Conservation (phyloP, 805 yeast species). For the Wickerhamomyces bovis region DNA sequence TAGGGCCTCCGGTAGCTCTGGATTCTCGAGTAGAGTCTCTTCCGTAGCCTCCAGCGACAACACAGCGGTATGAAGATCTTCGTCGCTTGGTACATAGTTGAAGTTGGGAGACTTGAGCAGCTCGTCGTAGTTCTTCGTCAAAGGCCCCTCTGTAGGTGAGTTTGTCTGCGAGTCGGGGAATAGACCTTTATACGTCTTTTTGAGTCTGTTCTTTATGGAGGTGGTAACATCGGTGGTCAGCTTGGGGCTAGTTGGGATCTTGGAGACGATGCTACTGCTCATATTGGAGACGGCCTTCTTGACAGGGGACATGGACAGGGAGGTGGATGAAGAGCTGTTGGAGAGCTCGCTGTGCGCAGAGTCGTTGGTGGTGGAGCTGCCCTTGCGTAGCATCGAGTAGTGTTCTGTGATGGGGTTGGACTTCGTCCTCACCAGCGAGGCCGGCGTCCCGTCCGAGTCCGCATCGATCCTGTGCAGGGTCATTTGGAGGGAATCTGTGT, state of each 20-base stretch:
- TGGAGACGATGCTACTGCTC: conserved; percentile 2
- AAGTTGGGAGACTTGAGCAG: conserved; percentile 5
- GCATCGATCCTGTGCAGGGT: background rate
- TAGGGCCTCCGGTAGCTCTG: conserved; percentile 42
- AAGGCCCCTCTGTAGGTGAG: conserved; percentile 17
- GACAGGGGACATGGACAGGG: conserved; percentile 4
- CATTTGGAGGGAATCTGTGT: background rate
- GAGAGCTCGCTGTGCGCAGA: background rate
- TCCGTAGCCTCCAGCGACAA: conserved; percentile 11
- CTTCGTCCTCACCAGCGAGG: background rate
- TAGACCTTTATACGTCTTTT: conserved; percentile 14
- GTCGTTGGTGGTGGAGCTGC: conserved; percentile 6
- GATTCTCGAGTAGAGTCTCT: conserved; percentile 15
- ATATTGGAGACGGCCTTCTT: conserved; percentile 11
- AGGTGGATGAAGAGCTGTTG: background rate
- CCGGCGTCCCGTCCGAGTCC: background rate
- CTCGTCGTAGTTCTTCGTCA: conserved; percentile 17
- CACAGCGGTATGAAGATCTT: background rate
- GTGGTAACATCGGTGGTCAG: background rate
- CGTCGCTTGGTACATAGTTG: conserved; percentile 1
- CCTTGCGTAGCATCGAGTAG: conserved; percentile 14
- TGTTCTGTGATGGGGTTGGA: conserved; percentile 14
- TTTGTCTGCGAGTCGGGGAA: conserved; percentile 1
- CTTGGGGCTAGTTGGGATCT: conserved; percentile 6
- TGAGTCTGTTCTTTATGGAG: conserved; percentile 4